phyloP scores from a whole-genome alignment of 192 early-diverging fungal species.

The Bifiguratus adelaidae region DNA sequence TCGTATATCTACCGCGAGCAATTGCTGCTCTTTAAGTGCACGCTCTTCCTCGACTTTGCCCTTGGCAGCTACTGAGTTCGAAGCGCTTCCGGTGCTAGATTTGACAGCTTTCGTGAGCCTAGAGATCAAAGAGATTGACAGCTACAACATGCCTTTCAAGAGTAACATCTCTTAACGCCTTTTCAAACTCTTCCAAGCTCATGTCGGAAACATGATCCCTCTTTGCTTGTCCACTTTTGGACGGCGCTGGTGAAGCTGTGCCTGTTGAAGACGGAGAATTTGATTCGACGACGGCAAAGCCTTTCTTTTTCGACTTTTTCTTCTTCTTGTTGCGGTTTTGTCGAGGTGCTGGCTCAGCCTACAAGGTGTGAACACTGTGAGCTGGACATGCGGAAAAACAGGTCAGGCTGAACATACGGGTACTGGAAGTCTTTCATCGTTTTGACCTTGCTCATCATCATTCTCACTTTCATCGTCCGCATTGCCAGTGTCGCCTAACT shows the following conservation, averaged over 20 bases:
- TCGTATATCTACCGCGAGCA: constrained; percentile 46
- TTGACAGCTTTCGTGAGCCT: background rate
- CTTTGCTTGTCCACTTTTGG: constrained; percentile 26
- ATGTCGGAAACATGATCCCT: constrained; percentile 31
- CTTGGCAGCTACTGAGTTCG: background rate
- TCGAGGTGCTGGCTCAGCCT: background rate
- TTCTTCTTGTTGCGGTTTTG: constrained; percentile 34
- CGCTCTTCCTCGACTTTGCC: background rate
- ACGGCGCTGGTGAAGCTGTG: background rate
- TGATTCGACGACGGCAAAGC: background rate
- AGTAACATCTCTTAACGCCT: constrained; percentile 45
- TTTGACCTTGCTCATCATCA: constrained; percentile 6
- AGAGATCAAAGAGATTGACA: background rate
- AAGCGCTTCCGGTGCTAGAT: constrained; percentile 1
- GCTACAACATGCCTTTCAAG: constrained; percentile 32
- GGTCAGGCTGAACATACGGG: background rate
- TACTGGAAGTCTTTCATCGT: background rate
- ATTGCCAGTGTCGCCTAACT: constrained; percentile 35
- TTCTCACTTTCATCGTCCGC: constrained; percentile 24
- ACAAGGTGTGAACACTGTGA: background rate
- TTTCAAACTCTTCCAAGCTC: constrained; percentile 54
- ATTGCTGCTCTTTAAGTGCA: constrained; percentile 2
- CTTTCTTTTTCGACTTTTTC: constrained; percentile 40
- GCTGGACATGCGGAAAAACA: background rate
- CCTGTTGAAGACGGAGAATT: background rate